Percentiles rank a stretch among this genome's conserved stretches.
These are phyloP conservation scores for Erysimum pusillum DNA, from an alignment of 441 rosid genomes.

Conservation along the genomic window DNA sequence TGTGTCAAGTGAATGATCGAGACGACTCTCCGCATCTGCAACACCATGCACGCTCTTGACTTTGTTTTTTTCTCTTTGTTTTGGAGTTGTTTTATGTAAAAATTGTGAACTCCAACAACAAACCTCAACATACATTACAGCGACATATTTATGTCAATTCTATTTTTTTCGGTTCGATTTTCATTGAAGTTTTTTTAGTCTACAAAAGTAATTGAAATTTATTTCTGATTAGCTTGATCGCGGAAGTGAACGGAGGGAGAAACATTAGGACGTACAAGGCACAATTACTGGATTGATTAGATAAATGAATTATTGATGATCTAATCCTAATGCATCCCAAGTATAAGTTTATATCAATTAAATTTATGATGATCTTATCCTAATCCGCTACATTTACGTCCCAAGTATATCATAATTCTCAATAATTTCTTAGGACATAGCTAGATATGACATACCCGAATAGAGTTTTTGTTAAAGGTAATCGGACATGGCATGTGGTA, in stretches of 20 bases:
- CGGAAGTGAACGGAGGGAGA: background rate
- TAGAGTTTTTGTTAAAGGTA: background rate
- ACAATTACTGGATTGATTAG: background rate
- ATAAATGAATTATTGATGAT: too few species aligned
- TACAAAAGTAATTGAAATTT: too few species aligned
- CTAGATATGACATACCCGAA: background rate
- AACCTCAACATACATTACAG: background rate
- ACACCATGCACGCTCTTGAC: conserved; percentile 14
- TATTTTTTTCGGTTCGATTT: background rate
- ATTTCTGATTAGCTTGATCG: background rate
- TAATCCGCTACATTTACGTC: background rate
- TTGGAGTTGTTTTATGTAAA: background rate
- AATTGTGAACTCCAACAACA: background rate
- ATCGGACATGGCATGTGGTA: background rate
- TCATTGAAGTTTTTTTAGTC: background rate
- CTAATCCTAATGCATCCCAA: background rate
- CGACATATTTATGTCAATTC: background rate
- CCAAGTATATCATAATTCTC: background rate
- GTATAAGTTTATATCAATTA: background rate
- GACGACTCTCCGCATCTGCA: conserved; percentile 21
- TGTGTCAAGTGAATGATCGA: conserved; percentile 15
- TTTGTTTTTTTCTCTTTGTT: background rate
- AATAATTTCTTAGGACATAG: background rate
- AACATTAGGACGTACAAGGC: background rate
- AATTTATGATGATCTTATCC: background rate